Percentiles rank a stretch among this genome's conserved stretches.
These are phyloP conservation scores for Sporodiniella umbellata DNA, from an alignment of 371 early-diverging fungal genomes.

Conservation along the genomic window DNA sequence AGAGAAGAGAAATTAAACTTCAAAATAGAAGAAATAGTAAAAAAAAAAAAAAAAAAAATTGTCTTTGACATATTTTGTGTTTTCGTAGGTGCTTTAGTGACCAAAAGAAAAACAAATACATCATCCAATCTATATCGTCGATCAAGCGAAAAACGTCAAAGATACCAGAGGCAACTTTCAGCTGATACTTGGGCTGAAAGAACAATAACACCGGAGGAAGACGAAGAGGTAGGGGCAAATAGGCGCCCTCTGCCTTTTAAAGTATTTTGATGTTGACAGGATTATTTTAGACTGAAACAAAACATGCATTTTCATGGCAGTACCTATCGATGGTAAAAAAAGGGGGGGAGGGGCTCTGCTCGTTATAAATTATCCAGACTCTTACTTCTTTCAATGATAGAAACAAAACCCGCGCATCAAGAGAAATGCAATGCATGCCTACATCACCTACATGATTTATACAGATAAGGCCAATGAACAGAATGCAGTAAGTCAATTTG, in stretches of 20 bases:
- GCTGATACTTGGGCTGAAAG: slow-evolving; percentile 9
- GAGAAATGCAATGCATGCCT: slow-evolving; percentile 60
- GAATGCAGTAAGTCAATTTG: too few relatives aligned
- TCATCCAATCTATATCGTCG: slow-evolving; percentile 2
- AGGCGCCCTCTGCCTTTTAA: background rate
- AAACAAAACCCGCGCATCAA: slow-evolving; percentile 54
- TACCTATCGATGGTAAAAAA: slow-evolving; percentile 28
- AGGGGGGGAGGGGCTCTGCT: too few relatives aligned
- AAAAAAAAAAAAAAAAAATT: too few relatives aligned
- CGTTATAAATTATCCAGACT: too few relatives aligned
- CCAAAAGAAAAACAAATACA: slow-evolving; percentile 1
- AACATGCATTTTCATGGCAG: slow-evolving; percentile 28
- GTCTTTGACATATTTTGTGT: too few relatives aligned
- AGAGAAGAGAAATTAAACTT: slow-evolving; percentile 22
- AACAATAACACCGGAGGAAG: slow-evolving; percentile 3
- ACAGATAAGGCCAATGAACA: slow-evolving; percentile 41
- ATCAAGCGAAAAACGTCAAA: too few relatives aligned
- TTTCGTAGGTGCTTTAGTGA: background rate
- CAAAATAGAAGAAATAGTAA: slow-evolving; percentile 17
- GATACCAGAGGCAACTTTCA: slow-evolving; percentile 6
- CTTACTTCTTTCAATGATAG: too few relatives aligned
- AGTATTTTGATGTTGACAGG: slow-evolving; percentile 3
- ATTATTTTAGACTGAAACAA: slow-evolving; percentile 12
- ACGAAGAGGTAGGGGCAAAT: slow-evolving; percentile 6
- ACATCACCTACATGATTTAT: slow-evolving; percentile 58